Percentiles rank a stretch among this genome's conserved stretches.
Conservation (phyloP, 805 yeast genomes). For the Tetrapisispora nanseiensis region DNA sequence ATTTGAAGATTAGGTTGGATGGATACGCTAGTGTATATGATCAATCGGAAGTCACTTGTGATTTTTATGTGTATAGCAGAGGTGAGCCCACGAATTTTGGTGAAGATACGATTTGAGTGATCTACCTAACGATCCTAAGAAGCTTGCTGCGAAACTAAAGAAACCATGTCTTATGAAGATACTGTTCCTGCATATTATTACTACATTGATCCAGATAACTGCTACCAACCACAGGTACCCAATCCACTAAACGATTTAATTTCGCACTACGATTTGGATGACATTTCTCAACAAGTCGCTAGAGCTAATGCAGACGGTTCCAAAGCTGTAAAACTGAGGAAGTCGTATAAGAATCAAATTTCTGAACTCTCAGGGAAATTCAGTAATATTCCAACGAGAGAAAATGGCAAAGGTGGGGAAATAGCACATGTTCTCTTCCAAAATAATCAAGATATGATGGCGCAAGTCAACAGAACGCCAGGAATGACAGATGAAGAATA, state of each 20-base stretch:
- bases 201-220: conserved; percentile 30
- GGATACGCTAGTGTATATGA: no score
- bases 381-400: conserved; percentile 41
- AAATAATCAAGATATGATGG: conserved; percentile 28
- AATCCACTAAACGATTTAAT: conserved; percentile 69
- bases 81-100: no score
- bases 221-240: conserved; percentile 40
- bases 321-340: conserved; percentile 84
- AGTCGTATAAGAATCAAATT: conserved; percentile 90
- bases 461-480: conserved; percentile 14
- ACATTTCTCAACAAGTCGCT: conserved; percentile 70
- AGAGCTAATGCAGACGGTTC: conserved; percentile 81
- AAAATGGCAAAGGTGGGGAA: conserved; percentile 32
- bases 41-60: no score
- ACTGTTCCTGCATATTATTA: conserved; percentile 27
- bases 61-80: no score
- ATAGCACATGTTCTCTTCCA: conserved; percentile 27
- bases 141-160: no score
- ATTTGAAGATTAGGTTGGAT: no score
- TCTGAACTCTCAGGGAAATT: conserved; percentile 77
- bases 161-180: conserved; percentile 3
- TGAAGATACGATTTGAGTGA: no score
- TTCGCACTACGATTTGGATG: conserved; percentile 53
- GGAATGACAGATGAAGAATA: conserved; percentile 23
- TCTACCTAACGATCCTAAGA: no score